A percentile compares a stretch with the other conserved stretches of the same genome.
phyloP scores from a whole-genome alignment of 2,329 filamentous ascomycete genomes.

The Aspergillus thermomutatus region DNA sequence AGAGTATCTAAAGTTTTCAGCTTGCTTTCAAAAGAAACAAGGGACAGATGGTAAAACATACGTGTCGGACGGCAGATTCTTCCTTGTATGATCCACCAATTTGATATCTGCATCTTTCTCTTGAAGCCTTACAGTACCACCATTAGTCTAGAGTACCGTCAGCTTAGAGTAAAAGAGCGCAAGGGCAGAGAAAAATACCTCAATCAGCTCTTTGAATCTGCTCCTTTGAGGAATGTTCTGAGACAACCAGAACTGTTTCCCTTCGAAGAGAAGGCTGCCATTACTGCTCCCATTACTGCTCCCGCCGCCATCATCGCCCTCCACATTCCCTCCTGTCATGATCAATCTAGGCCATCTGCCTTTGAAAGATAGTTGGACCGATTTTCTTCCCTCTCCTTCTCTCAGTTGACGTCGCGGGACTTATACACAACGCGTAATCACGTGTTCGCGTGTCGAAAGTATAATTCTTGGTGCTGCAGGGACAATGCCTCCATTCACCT shows the following conservation, averaged over 20 bases:
- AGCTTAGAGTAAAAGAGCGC: neutral
- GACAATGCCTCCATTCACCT: neutral
- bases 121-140: conserved; percentile 50
- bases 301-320: neutral
- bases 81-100: conserved; percentile 57
- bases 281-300: neutral
- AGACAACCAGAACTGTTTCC: conserved; percentile 57
- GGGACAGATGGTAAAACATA: conserved; percentile 25
- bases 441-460: conserved; percentile 17
- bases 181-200: conserved; percentile 23
- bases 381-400: neutral
- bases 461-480: neutral
- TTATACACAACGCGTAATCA: conserved; percentile 22
- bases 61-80: conserved; percentile 49
- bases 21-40: neutral
- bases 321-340: neutral
- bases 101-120: conserved; percentile 57
- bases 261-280: conserved; percentile 46
- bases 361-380: neutral
- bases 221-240: conserved; percentile 51
- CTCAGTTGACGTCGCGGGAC: neutral
- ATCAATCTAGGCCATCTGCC: neutral
- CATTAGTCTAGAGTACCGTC: conserved; percentile 44
- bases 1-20: conserved; percentile 43
- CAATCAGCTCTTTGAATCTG: conserved; percentile 48